These are phyloP conservation scores for Beauveria sp. DNA, from an alignment of 2,329 filamentous ascomycete species.

Conservation along the genomic window DNA sequence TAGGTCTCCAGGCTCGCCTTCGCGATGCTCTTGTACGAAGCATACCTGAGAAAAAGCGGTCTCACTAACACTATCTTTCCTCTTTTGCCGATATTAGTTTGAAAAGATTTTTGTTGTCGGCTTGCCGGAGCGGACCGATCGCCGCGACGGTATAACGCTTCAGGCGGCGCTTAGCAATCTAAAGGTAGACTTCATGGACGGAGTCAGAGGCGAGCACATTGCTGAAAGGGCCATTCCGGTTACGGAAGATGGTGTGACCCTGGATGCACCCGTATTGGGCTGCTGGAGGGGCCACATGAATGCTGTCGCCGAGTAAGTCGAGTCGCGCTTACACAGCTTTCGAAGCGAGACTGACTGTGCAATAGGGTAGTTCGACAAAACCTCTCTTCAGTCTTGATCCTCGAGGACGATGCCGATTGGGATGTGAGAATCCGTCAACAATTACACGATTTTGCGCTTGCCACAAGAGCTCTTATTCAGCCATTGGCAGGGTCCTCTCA, in stretches of 20 bases:
- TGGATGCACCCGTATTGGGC: slow-evolving; percentile 21
- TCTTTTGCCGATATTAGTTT: slow-evolving; percentile 31
- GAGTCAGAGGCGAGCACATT: slow-evolving; percentile 31
- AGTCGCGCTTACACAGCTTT: slow-evolving; percentile 12
- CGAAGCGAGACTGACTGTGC: neutral
- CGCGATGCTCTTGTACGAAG: too few relatives aligned
- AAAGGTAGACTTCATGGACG: slow-evolving; percentile 38
- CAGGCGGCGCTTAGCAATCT: slow-evolving; percentile 38
- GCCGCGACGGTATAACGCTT: slow-evolving; percentile 41
- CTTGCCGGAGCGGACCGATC: slow-evolving; percentile 41
- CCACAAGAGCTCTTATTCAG: slow-evolving; percentile 27
- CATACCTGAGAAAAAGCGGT: too few relatives aligned
- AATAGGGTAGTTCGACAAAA: slow-evolving; percentile 33
- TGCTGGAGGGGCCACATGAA: slow-evolving; percentile 35
- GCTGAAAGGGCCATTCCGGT: slow-evolving; percentile 30
- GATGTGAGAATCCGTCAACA: slow-evolving; percentile 43
- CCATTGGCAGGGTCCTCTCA: slow-evolving; percentile 15
- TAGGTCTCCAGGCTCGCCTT: neutral
- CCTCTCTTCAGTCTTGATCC: slow-evolving; percentile 39
- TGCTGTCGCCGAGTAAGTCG: slow-evolving; percentile 24
- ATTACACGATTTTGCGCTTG: slow-evolving; percentile 33
- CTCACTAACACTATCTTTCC: too few relatives aligned
- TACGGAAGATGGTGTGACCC: slow-evolving; percentile 23
- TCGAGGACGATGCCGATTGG: slow-evolving; percentile 54
- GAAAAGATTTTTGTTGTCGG: slow-evolving; percentile 46